These are phyloP conservation scores for Nemania sp. DNA, from an alignment of 2,329 filamentous ascomycete genomes.

Conservation along the genomic window DNA sequence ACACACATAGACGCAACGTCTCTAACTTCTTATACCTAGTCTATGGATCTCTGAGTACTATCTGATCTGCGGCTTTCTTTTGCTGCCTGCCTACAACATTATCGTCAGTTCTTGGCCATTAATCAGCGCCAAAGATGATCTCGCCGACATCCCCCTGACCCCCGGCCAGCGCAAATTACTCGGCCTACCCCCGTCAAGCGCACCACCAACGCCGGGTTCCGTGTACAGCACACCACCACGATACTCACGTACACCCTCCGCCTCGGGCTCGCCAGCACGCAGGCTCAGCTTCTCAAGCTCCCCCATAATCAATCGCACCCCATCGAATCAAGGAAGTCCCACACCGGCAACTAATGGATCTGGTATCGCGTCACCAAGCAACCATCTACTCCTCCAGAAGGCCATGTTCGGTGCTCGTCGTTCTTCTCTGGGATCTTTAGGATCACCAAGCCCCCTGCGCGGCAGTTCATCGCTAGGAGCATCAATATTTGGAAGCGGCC, in stretches of 20 bases:
- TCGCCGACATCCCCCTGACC: conserved; percentile 88
- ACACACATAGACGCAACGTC: background rate
- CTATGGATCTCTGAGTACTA: conserved; percentile 46
- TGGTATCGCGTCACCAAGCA: conserved; percentile 50
- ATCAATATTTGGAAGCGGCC: conserved; percentile 55
- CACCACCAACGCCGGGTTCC: conserved; percentile 67
- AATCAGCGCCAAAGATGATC: conserved; percentile 70
- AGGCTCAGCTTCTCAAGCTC: conserved; percentile 61
- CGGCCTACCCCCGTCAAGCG: conserved; percentile 70
- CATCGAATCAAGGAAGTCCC: conserved; percentile 40
- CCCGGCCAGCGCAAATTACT: conserved; percentile 84
- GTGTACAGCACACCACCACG: conserved; percentile 84
- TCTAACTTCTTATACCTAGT: conserved; percentile 19
- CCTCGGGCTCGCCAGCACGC: conserved; percentile 64
- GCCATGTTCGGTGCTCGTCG: conserved; percentile 60
- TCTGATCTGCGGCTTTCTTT: conserved; percentile 53
- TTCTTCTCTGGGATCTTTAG: conserved; percentile 57
- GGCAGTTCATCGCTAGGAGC: conserved; percentile 2
- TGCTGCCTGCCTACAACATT: conserved; percentile 72
- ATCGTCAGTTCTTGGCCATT: conserved; percentile 71
- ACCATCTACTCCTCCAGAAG: conserved; percentile 71
- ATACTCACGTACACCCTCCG: conserved; percentile 75
- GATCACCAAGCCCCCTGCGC: conserved; percentile 33
- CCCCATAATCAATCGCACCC: conserved; percentile 61
- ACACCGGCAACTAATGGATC: conserved; percentile 34